These are phyloP conservation scores for Thymus mandschuricus DNA, from an alignment of 257 asterid genomes.

Conservation along the genomic window DNA sequence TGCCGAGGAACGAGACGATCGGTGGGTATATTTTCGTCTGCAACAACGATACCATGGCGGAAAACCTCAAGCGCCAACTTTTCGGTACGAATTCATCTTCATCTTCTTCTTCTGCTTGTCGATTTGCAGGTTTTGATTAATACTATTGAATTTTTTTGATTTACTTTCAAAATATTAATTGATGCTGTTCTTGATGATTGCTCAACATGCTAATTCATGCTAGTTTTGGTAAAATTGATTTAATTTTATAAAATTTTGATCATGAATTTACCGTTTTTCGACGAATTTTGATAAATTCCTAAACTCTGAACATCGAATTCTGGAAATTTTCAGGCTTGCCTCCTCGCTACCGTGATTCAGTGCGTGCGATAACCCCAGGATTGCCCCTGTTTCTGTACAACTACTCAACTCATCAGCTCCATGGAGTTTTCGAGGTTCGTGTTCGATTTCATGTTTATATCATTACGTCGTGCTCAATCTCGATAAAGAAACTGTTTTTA, in stretches of 20 bases:
- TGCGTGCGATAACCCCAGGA: slow-evolving; percentile 90
- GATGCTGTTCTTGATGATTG: not conserved
- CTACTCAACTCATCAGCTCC: slow-evolving; percentile 93
- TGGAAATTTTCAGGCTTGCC: slow-evolving; percentile 68
- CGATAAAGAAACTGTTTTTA: not conserved
- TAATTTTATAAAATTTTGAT: not conserved
- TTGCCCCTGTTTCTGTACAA: slow-evolving; percentile 89
- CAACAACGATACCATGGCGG: slow-evolving; percentile 97
- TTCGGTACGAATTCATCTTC: slow-evolving; percentile 57
- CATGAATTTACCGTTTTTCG: no score
- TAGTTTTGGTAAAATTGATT: not conserved
- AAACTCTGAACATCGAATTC: not conserved
- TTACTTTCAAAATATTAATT: not conserved
- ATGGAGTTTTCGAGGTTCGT: slow-evolving; percentile 90
- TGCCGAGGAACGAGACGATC: slow-evolving; percentile 93
- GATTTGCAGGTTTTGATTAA: not conserved
- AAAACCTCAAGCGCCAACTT: slow-evolving; percentile 89
- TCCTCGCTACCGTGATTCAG: slow-evolving; percentile 91
- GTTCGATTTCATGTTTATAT: not conserved
- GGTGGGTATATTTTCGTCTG: slow-evolving; percentile 98
- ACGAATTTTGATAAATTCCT: no score
- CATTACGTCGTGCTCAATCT: not conserved
- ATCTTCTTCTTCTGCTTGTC: not conserved
- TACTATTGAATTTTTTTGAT: not conserved
- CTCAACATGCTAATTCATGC: not conserved